These are phyloP conservation scores for Acer campestre DNA, from an alignment of 345 rosid genomes.

Conservation along the genomic window DNA sequence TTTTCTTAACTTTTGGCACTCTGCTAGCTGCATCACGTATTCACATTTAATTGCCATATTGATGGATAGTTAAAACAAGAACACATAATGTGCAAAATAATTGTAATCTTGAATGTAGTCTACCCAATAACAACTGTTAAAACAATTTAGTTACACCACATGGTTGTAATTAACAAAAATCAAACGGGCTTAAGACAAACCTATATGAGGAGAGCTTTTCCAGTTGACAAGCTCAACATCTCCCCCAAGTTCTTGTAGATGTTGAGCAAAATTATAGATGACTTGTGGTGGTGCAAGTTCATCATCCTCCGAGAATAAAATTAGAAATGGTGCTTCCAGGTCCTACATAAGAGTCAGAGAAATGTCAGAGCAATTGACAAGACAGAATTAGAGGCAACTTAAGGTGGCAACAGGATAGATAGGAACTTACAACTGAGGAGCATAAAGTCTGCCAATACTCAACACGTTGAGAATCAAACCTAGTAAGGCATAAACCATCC, in stretches of 20 bases:
- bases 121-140: not conserved
- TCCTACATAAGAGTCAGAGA: conserved; percentile 43
- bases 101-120: not conserved
- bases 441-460: conserved; percentile 87
- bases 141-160: conserved; percentile 3
- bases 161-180: not conserved
- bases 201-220: conserved; percentile 75
- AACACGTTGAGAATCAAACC: conserved; percentile 78
- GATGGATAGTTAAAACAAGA: not conserved
- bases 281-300: conserved; percentile 63
- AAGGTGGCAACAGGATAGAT: conserved; percentile 3
- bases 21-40: not conserved
- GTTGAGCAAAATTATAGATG: conserved; percentile 55
- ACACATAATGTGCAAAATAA: not conserved
- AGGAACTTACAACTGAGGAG: conserved; percentile 75
- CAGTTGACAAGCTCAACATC: conserved; percentile 79
- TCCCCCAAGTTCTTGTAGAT: conserved; percentile 70
- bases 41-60: not conserved
- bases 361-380: not conserved
- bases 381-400: conserved; percentile 19
- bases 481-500: conserved; percentile 81
- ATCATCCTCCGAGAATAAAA: conserved; percentile 83
- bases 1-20: not conserved
- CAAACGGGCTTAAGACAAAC: conserved; percentile 41
- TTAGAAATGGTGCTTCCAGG: conserved; percentile 78